Percentiles rank a stretch among this genome's conserved stretches.
These are phyloP conservation scores for Cyclotella choctawhatcheeana DNA, from an alignment of 108 stramenopile species.

Conservation along the genomic window DNA sequence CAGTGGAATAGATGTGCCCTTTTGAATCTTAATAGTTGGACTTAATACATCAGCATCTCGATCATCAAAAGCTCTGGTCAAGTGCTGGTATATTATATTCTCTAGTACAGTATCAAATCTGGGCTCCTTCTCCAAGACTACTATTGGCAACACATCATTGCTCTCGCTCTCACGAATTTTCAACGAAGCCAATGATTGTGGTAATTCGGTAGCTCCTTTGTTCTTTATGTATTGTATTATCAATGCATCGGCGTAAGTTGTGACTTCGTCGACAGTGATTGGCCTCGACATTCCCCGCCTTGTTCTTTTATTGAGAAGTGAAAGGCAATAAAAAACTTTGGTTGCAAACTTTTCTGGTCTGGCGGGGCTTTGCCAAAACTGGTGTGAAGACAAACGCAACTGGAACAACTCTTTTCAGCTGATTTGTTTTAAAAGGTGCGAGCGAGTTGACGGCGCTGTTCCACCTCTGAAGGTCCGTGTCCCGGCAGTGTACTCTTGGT, in stretches of 20 bases:
- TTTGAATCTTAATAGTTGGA: slow-evolving; percentile 3
- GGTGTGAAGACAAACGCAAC: too few species aligned
- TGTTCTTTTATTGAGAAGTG: too few species aligned
- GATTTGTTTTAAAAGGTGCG: too few species aligned
- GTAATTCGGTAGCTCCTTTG: neutral
- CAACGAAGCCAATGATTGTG: neutral
- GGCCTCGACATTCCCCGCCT: neutral
- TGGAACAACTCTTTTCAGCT: too few species aligned
- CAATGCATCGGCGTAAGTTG: slow-evolving; percentile 8
- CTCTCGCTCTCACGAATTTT: neutral
- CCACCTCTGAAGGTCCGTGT: too few species aligned
- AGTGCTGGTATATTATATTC: slow-evolving; percentile 15
- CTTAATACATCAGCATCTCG: neutral
- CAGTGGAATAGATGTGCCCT: neutral
- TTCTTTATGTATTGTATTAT: slow-evolving; percentile 11
- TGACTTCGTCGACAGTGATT: slow-evolving; percentile 3
- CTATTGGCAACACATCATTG: neutral
- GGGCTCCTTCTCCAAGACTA: neutral
- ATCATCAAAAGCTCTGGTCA: slow-evolving; percentile 7
- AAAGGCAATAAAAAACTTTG: too few species aligned
- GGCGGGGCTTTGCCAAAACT: too few species aligned
- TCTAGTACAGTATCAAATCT: slow-evolving; percentile 17
- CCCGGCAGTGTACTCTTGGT: too few species aligned
- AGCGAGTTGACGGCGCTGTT: too few species aligned
- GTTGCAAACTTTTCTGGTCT: too few species aligned